A percentile compares a stretch with the other conserved stretches of the same genome.
phyloP scores from a whole-genome alignment of 345 rosid genomes.

The Cochlearia excelsa region DNA sequence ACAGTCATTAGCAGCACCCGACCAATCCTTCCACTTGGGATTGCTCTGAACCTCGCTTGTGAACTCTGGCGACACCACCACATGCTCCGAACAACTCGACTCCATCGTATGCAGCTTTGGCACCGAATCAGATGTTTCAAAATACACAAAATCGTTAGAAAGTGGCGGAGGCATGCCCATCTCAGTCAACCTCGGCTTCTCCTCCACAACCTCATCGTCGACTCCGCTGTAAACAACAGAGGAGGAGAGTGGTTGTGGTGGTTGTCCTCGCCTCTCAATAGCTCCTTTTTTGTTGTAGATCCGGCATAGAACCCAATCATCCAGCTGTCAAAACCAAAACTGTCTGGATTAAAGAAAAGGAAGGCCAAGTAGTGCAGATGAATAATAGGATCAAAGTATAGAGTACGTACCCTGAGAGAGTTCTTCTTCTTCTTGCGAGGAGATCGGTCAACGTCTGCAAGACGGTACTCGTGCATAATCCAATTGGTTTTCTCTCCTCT shows the following conservation, averaged over 20 bases:
- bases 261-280: constrained; percentile 49
- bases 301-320: constrained; percentile 98
- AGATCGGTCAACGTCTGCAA: constrained; percentile 91
- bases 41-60: constrained; percentile 93
- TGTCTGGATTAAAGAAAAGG: not conserved
- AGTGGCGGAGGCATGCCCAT: constrained; percentile 31
- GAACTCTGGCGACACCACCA: constrained; percentile 87
- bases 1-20: constrained; percentile 8
- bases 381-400: not conserved
- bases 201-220: constrained; percentile 23
- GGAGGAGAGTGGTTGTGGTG: not conserved
- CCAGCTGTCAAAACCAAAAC: constrained; percentile 53
- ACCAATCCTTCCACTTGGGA: constrained; percentile 63
- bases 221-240: constrained; percentile 20
- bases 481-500: constrained; percentile 93
- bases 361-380: not conserved
- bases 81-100: constrained; percentile 92
- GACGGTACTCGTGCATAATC: constrained; percentile 98
- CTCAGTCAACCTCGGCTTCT: constrained; percentile 27
- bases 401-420: constrained; percentile 56
- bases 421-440: constrained; percentile 67
- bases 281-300: constrained; percentile 90
- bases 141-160: constrained; percentile 37
- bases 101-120: constrained; percentile 83
- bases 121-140: constrained; percentile 79